Percentiles rank a stretch among this genome's conserved stretches.
Evolutionary conservation across 331 rosid genomes (phyloP).

Genomic region (Quercus tomentella): DNA sequence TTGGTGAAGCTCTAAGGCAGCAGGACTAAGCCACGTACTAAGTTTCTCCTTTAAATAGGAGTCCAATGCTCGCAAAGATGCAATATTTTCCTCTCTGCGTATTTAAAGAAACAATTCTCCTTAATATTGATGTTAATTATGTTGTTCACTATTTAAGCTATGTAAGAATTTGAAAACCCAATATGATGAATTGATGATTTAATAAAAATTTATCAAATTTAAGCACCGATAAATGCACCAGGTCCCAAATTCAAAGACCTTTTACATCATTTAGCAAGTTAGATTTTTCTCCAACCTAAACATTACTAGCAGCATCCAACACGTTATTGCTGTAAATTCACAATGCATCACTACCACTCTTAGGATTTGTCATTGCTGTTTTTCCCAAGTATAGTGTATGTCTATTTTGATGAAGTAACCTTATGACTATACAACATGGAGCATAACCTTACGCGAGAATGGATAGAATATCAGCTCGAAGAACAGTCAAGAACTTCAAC

Average conservation of each 20-base stretch:
- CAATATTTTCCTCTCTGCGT: conserved; percentile 70
- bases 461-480: conserved; percentile 78
- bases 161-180: not conserved
- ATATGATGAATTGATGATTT: not conserved
- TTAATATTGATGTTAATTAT: conserved; percentile 16
- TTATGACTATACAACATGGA: not conserved
- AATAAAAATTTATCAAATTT: not conserved
- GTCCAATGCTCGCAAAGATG: conserved; percentile 81
- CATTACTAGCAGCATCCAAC: not conserved
- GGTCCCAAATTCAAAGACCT: not conserved
- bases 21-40: conserved; percentile 92
- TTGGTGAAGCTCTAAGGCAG: conserved; percentile 94
- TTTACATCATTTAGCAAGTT: not conserved
- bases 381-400: not conserved
- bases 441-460: conserved; percentile 70
- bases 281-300: not conserved
- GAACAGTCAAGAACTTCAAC: conserved; percentile 66
- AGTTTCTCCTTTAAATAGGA: conserved; percentile 87
- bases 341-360: not conserved
- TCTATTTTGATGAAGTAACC: not conserved
- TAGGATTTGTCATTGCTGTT: not conserved
- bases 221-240: not conserved
- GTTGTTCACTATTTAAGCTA: not conserved
- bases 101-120: conserved; percentile 6
- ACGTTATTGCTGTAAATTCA: not conserved